Conservation (phyloP, 768 basidiomycete species). For the Trametes cubensis region DNA sequence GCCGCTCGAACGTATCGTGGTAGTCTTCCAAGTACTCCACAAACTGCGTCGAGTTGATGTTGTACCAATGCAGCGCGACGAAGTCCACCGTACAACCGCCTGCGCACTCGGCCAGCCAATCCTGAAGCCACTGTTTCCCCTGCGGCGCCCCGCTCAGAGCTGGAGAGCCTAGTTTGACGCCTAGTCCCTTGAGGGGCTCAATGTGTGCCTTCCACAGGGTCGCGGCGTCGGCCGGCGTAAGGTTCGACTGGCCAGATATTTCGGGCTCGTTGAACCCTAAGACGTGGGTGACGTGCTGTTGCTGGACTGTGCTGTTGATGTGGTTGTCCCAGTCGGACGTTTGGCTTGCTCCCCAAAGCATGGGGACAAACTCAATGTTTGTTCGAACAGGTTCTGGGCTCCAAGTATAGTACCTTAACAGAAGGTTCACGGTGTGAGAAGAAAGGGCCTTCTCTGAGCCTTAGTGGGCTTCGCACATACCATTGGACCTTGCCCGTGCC, state of each 20-base stretch:
- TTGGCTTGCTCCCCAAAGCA: constrained; percentile 53
- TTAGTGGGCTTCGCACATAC: constrained; percentile 33
- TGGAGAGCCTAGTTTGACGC: constrained; percentile 54
- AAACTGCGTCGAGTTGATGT: constrained; percentile 55
- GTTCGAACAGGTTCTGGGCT: constrained; percentile 39
- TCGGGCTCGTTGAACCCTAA: constrained; percentile 60
- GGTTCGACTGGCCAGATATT: constrained; percentile 49
- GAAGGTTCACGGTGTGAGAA: neutral
- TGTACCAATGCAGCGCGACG: constrained; percentile 62
- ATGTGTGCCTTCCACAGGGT: constrained; percentile 54
- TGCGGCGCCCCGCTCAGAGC: constrained; percentile 53
- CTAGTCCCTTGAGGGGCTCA: constrained; percentile 50
- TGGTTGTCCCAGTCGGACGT: constrained; percentile 43
- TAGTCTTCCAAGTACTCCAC: constrained; percentile 53
- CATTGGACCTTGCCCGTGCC: constrained; percentile 53
- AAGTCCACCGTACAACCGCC: constrained; percentile 60
- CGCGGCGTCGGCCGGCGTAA: constrained; percentile 51
- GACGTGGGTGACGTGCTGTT: constrained; percentile 42
- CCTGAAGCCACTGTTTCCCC: constrained; percentile 56
- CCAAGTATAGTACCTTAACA: constrained; percentile 58
- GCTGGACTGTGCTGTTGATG: constrained; percentile 45
- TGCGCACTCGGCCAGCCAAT: constrained; percentile 52
- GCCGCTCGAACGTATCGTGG: constrained; percentile 51
- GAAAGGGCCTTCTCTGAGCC: neutral
- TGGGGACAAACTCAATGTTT: constrained; percentile 55